Base-by-base conservation (phyloP, 169 alveolate genomes). In the Condylostoma magnum region DNA sequence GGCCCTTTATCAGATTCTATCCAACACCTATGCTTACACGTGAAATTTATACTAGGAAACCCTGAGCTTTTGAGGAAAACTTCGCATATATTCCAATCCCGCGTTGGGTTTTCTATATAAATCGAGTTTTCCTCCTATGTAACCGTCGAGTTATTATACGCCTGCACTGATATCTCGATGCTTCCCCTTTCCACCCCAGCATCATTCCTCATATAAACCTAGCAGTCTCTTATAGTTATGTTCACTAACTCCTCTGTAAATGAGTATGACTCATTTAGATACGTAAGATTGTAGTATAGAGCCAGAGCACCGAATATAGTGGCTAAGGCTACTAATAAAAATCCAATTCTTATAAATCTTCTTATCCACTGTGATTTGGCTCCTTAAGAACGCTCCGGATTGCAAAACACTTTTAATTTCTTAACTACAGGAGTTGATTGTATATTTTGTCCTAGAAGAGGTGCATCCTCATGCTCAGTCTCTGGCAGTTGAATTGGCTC, bases 21-120 rank as follows among this genome's bases (percentile, higher is more conserved):
- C 25, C 60, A 51, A 33, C 60, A 51, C 33, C 25, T 51, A 33
- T 51, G 60, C 44, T 51, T 18, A 2, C 60, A 51, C 44, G 25
- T 33, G 25, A 51, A 51, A n/a, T n/a, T 18, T 15, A 25, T 51
- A 25, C 0, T 33, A 18, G 33, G 15, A 10, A 25, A 51, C 41
- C 15, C 25, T n/a, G n/a, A 10, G 15, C 22, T 33, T 22, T n/a
- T 22, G 36, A 51, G n/a, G 44, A 20, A 18, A 2, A 51, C 60
- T 51, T 51, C 33, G 60, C 60, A 51, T 12, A 33, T 33, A 20
- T 51, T 33, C 0, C n/a, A 15, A 25, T 51, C 60, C 2, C 33
- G 15, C 15, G 1, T 20, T 18, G 60, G 60, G 60, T 51, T 51
- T 51, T 10, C 10, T 25, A 51, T 33, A 10, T n/a, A 15, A 15